These are phyloP conservation scores for Stagonosporopsis rhizophila DNA, from an alignment of 2,329 filamentous ascomycete species.

Conservation along the genomic window DNA sequence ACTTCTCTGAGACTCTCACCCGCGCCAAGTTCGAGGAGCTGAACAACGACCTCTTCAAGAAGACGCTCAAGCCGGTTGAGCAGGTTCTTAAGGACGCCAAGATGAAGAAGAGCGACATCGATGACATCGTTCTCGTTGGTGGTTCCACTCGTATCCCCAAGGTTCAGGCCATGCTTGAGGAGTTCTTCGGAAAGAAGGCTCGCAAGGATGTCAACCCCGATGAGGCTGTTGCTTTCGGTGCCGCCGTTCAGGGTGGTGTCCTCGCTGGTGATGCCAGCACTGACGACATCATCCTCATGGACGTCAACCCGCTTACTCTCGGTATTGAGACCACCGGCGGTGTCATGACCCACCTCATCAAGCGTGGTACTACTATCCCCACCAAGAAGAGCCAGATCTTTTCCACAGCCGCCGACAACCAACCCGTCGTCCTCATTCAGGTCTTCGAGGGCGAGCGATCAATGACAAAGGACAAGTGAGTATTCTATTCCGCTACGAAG, in stretches of 20 bases:
- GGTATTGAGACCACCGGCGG: constrained; percentile 98
- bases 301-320: constrained; percentile 94
- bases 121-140: constrained; percentile 97
- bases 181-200: constrained; percentile 97
- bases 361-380: constrained; percentile 91
- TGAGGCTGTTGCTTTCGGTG: constrained; percentile 97
- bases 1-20: constrained; percentile 98
- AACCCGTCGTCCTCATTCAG: constrained; percentile 93
- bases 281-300: constrained; percentile 87
- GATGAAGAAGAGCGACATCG: constrained; percentile 91
- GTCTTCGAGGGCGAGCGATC: constrained; percentile 93
- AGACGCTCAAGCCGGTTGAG: constrained; percentile 97
- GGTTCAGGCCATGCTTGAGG: constrained; percentile 92
- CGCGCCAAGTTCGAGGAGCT: constrained; percentile 99
- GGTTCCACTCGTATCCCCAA: constrained; percentile 99
- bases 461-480: constrained; percentile 93
- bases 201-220: constrained; percentile 99
- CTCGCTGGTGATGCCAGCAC: constrained; percentile 87
- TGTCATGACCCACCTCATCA: constrained; percentile 97
- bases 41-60: constrained; percentile 99
- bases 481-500: too few relatives aligned
- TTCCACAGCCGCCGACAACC: constrained; percentile 95
- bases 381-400: constrained; percentile 98
- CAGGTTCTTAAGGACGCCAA: constrained; percentile 98
- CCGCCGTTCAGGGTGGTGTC: constrained; percentile 95